A percentile compares a stretch with the other conserved stretches of the same genome.
Evolutionary conservation across 306 rosid genomes (phyloP).

Genomic region (Prunus fruticosa): DNA sequence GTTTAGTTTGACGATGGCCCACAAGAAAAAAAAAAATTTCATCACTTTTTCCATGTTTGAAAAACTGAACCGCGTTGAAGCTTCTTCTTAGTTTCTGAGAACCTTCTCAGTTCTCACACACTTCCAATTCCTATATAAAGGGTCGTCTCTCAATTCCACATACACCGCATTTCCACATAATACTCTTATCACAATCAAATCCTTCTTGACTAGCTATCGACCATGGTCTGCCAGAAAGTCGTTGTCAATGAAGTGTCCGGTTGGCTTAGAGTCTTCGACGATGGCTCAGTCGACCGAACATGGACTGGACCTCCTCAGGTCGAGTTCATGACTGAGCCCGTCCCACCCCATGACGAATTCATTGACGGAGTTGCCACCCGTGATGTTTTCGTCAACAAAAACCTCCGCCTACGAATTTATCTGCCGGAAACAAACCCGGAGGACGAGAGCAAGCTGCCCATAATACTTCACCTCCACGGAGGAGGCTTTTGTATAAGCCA

Average conservation of each 20-base stretch:
- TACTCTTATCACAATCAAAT: not conserved
- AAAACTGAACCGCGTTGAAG: not conserved
- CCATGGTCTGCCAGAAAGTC: slow-evolving; percentile 39
- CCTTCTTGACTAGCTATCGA: not conserved
- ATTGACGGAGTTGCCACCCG: slow-evolving; percentile 45
- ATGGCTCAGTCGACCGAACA: slow-evolving; percentile 68
- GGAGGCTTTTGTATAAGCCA: slow-evolving; percentile 79
- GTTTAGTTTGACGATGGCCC: not conserved
- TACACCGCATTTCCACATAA: not conserved
- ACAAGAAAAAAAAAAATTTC: not conserved
- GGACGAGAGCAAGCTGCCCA: slow-evolving; percentile 22
- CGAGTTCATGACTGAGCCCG: slow-evolving; percentile 50
- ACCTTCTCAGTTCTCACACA: not conserved
- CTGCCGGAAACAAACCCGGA: slow-evolving; percentile 37
- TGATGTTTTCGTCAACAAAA: slow-evolving; percentile 20
- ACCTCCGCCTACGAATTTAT: slow-evolving; percentile 43
- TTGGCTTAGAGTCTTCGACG: slow-evolving; percentile 57
- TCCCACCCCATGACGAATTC: slow-evolving; percentile 45
- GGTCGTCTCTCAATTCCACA: too few species aligned
- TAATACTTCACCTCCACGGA: slow-evolving; percentile 61
- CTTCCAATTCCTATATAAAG: not conserved
- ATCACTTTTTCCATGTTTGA: not conserved
- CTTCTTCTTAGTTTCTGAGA: not conserved
- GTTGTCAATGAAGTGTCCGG: slow-evolving; percentile 56
- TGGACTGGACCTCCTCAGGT: slow-evolving; percentile 53